These are phyloP conservation scores for Neocallimastix lanati DNA, from an alignment of 192 early-diverging fungal genomes.

Conservation along the genomic window DNA sequence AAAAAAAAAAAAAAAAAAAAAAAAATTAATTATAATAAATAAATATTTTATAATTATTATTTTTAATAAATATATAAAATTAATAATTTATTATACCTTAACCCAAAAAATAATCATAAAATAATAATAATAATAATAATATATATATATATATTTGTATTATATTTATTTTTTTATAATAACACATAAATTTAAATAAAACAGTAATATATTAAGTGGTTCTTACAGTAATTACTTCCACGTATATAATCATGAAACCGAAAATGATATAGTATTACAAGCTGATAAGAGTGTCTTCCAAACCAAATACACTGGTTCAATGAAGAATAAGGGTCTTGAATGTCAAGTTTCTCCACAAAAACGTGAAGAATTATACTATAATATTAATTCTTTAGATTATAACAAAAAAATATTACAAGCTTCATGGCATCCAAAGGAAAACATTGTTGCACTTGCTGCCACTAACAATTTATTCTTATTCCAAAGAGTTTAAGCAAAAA, in stretches of 20 bases:
- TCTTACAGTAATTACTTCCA: constrained; percentile 99
- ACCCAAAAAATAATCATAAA: too few species aligned
- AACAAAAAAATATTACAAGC: constrained; percentile 95
- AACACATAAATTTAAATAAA: too few species aligned
- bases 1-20: too few species aligned
- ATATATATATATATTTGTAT: too few species aligned
- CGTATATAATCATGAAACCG: constrained; percentile 69
- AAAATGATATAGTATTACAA: constrained; percentile 73
- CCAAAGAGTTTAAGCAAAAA: constrained; percentile 1
- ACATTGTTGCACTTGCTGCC: constrained; percentile 91
- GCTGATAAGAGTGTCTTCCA: constrained; percentile 97
- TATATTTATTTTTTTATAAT: too few species aligned
- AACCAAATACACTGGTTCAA: constrained; percentile 68
- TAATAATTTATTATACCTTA: not conserved
- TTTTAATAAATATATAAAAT: too few species aligned
- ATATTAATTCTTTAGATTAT: constrained; percentile 77
- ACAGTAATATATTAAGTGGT: constrained; percentile 73
- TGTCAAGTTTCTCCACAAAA: constrained; percentile 1
- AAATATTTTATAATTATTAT: too few species aligned
- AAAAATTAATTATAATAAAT: too few species aligned
- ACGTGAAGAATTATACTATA: constrained; percentile 49
- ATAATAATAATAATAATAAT: too few species aligned
- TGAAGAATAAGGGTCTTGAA: constrained; percentile 47
- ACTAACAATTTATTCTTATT: constrained; percentile 98
- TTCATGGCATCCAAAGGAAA: constrained; percentile 96